These are phyloP conservation scores for Ceratobasidium sp. DNA, from an alignment of 1,284 basidiomycete genomes.

Conservation along the genomic window DNA sequence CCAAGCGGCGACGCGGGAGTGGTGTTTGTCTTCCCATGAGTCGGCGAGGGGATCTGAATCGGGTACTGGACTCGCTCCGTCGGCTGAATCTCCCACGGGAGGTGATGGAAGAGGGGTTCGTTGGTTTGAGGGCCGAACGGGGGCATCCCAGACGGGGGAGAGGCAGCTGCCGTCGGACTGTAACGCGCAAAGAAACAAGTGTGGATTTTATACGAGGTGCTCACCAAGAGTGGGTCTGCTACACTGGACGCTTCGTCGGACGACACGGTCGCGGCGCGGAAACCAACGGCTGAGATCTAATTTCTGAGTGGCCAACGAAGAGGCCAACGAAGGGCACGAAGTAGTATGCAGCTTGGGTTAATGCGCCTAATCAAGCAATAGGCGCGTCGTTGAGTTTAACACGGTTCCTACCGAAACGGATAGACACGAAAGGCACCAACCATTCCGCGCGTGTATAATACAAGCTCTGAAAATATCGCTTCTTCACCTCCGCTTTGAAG, in stretches of 20 bases:
- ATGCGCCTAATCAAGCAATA: too few species aligned
- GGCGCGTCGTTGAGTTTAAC: too few species aligned
- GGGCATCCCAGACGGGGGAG: conserved; percentile 31
- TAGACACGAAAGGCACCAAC: too few species aligned
- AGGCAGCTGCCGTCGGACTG: conserved; percentile 32
- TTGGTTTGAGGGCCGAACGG: conserved; percentile 25
- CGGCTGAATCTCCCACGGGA: conserved; percentile 17
- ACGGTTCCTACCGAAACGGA: too few species aligned
- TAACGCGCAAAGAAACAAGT: neutral
- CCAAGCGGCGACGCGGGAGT: conserved; percentile 76
- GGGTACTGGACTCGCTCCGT: conserved; percentile 28
- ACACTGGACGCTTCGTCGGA: conserved; percentile 23
- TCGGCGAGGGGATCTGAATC: conserved; percentile 49
- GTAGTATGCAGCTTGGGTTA: too few species aligned
- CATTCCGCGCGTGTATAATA: neutral
- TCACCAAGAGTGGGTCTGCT: conserved; percentile 7
- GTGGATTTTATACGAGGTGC: neutral
- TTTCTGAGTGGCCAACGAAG: conserved; percentile 5
- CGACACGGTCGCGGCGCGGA: conserved; percentile 5
- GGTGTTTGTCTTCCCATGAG: conserved; percentile 71
- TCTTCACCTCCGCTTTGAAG: conserved; percentile 11
- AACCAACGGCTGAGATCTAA: neutral
- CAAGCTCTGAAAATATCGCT: neutral
- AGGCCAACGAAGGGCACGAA: too few species aligned
- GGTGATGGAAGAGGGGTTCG: conserved; percentile 35